Conservation (phyloP, 768 basidiomycete genomes). For the Suillus occidentalis region DNA sequence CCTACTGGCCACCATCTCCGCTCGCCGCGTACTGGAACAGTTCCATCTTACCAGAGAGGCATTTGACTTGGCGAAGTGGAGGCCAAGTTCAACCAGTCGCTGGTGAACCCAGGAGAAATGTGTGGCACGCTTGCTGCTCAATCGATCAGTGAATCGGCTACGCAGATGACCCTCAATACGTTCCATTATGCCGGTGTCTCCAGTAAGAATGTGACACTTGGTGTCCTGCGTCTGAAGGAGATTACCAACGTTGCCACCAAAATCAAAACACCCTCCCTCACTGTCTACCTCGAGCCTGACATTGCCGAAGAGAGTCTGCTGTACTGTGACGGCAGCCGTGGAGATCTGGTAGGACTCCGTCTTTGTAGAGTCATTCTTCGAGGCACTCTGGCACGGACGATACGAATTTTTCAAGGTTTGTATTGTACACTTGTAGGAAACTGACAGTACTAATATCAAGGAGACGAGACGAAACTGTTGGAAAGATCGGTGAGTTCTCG, state of each 20-base stretch:
- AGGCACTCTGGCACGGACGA: too few species aligned
- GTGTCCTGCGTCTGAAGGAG: slow-evolving; percentile 98
- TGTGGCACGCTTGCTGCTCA: slow-evolving; percentile 97
- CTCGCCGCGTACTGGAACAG: slow-evolving; percentile 84
- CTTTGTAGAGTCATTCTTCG: too few species aligned
- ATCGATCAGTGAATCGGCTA: slow-evolving; percentile 98
- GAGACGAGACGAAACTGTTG: too few species aligned
- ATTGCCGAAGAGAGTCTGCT: slow-evolving; percentile 56
- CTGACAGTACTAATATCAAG: too few species aligned
- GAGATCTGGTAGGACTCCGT: too few species aligned
- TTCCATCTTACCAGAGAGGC: slow-evolving; percentile 89
- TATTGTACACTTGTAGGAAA: too few species aligned
- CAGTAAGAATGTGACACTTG: slow-evolving; percentile 99
- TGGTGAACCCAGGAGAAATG: slow-evolving; percentile 97
- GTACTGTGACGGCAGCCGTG: too few species aligned
- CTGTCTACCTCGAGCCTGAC: slow-evolving; percentile 80
- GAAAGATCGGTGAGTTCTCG: too few species aligned
- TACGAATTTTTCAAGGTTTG: too few species aligned
- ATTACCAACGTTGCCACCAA: slow-evolving; percentile 99
- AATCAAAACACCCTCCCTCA: slow-evolving; percentile 97
- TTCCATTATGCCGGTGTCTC: slow-evolving; percentile 99
- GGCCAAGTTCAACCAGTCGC: slow-evolving; percentile 90
- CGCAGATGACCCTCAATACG: slow-evolving; percentile 99
- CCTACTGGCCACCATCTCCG: slow-evolving; percentile 52
- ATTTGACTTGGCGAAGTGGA: slow-evolving; percentile 95